phyloP scores from a whole-genome alignment of 371 early-diverging fungal species.

The Mortierella polycephala region DNA sequence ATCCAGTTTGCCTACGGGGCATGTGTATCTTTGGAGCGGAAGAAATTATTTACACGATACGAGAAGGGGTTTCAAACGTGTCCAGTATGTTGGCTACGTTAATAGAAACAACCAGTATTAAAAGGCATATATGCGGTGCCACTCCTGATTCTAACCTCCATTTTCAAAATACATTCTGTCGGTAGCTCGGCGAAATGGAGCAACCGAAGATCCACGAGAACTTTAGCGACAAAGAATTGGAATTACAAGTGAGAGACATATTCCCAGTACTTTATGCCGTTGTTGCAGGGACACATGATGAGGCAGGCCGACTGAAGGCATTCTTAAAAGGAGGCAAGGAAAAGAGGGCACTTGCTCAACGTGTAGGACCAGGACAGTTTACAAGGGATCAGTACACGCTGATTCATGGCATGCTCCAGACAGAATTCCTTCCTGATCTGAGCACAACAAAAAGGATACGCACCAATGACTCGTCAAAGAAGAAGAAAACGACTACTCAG shows the following conservation, averaged over 20 bases:
- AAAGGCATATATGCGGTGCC: neutral
- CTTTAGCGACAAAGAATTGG: constrained; percentile 27
- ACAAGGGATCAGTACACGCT: constrained; percentile 14
- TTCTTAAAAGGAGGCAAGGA: constrained; percentile 41
- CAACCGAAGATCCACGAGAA: constrained; percentile 1
- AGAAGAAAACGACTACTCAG: neutral
- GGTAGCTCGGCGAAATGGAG: constrained; percentile 31
- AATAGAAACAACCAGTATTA: no score
- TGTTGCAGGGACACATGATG: constrained; percentile 27
- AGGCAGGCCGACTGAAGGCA: constrained; percentile 22
- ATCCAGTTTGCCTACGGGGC: constrained; percentile 31
- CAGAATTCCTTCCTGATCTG: constrained; percentile 42
- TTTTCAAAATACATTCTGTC: no score
- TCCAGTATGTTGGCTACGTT: constrained; percentile 13
- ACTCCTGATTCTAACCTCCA: neutral
- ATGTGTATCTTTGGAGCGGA: constrained; percentile 30
- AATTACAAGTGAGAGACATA: constrained; percentile 9
- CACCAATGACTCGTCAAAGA: no score
- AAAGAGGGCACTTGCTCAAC: constrained; percentile 17
- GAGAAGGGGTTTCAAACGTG: constrained; percentile 42
- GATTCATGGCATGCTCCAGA: constrained; percentile 24
- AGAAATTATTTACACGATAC: constrained; percentile 38
- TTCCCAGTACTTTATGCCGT: constrained; percentile 29
- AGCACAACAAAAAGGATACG: constrained; percentile 14
- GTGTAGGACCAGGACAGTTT: constrained; percentile 46